Evolutionary conservation across 176 grass and related monocot genomes (phyloP).

Genomic region (Thinopyrum elongatum): DNA sequence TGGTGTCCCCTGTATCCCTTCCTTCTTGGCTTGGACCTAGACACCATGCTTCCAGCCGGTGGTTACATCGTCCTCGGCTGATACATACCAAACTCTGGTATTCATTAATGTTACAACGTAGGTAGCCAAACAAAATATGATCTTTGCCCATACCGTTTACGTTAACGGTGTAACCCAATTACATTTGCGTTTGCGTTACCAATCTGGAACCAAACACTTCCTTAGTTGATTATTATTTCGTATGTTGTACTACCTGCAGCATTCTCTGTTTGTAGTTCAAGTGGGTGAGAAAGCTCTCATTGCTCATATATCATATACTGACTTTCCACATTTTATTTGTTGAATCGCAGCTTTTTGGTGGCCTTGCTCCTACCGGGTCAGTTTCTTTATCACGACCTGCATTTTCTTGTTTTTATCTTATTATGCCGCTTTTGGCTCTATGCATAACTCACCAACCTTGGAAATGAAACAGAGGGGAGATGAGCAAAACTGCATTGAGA

Average conservation of each 20-base stretch:
- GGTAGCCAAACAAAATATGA: too few relatives aligned
- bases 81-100: too few relatives aligned
- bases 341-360: conserved; percentile 84
- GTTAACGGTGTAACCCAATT: too few relatives aligned
- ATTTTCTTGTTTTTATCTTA: conserved; percentile 4
- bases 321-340: not conserved
- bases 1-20: too few relatives aligned
- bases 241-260: not conserved
- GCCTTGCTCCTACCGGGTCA: conserved; percentile 70
- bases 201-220: too few relatives aligned
- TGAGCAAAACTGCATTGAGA: conserved; percentile 96
- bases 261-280: not conserved
- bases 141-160: too few relatives aligned
- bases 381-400: conserved; percentile 25
- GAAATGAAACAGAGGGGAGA: conserved; percentile 51
- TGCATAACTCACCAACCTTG: not conserved
- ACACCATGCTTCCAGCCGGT: too few relatives aligned
- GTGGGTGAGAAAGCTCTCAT: not conserved
- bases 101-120: too few relatives aligned
- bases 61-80: too few relatives aligned
- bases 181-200: too few relatives aligned
- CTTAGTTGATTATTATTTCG: not conserved
- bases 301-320: conserved; percentile 2
- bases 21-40: too few relatives aligned
- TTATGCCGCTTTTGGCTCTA: not conserved